A percentile compares a stretch with the other conserved stretches of the same genome.
These are phyloP conservation scores for Coprinellus micaceus DNA, from an alignment of 768 basidiomycete genomes.

Conservation along the genomic window DNA sequence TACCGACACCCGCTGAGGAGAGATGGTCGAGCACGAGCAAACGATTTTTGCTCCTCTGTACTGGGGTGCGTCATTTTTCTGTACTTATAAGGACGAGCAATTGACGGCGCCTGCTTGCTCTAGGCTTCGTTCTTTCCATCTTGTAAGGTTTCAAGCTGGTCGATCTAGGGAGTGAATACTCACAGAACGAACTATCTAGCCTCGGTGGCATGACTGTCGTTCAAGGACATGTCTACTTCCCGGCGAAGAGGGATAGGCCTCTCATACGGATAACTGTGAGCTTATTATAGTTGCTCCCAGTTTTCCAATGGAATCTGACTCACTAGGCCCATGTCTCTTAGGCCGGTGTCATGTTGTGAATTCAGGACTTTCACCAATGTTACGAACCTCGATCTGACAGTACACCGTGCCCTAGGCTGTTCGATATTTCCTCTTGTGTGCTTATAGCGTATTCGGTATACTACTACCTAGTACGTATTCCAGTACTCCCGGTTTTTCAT, in stretches of 20 bases:
- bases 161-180: neutral
- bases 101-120: neutral
- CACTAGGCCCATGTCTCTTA: constrained; percentile 1
- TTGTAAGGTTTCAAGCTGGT: constrained; percentile 15
- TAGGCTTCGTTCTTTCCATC: constrained; percentile 28
- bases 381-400: neutral
- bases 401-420: constrained; percentile 19
- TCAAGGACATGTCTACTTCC: constrained; percentile 40
- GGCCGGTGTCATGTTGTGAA: constrained; percentile 28
- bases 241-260: constrained; percentile 23
- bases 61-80: constrained; percentile 22
- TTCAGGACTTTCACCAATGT: neutral
- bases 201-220: constrained; percentile 38
- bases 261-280: constrained; percentile 30
- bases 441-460: constrained; percentile 43
- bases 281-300: neutral
- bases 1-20: neutral
- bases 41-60: constrained; percentile 29
- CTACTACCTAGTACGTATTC: constrained; percentile 36
- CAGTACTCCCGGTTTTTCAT: neutral
- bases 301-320: neutral
- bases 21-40: constrained; percentile 7
- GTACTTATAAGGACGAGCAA: neutral
- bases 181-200: constrained; percentile 15
- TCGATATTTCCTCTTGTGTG: constrained; percentile 37